phyloP scores from a whole-genome alignment of 352 stramenopile genomes.

The Globisporangium camurandrum region DNA sequence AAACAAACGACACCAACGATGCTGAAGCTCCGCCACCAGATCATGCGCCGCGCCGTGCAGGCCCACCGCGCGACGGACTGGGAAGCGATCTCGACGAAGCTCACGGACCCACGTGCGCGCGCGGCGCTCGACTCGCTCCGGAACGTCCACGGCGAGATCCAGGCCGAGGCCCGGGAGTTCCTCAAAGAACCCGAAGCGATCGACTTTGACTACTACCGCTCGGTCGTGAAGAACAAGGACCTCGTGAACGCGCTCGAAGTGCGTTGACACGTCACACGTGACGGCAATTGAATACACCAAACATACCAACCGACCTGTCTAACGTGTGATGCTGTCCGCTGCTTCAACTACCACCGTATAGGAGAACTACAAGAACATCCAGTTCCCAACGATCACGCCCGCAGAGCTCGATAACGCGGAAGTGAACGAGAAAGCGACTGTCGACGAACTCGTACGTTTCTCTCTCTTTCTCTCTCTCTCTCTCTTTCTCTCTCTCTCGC shows the following conservation, averaged over 20 bases:
- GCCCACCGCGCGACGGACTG: constrained; percentile 61
- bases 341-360: not conserved
- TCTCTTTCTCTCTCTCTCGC: not conserved
- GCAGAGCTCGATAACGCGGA: constrained; percentile 60
- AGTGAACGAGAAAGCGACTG: constrained; percentile 73
- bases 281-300: too few species aligned
- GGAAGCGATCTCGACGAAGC: constrained; percentile 61
- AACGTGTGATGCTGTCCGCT: not conserved
- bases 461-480: not conserved
- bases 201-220: constrained; percentile 84
- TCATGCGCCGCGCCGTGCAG: constrained; percentile 48
- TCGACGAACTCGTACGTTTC: constrained; percentile 55
- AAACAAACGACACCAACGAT: constrained; percentile 15
- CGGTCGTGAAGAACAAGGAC: constrained; percentile 85
- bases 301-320: not conserved
- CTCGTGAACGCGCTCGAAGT: constrained; percentile 77
- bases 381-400: constrained; percentile 71
- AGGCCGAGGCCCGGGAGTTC: constrained; percentile 58
- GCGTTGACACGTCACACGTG: not conserved
- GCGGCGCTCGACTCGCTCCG: constrained; percentile 71
- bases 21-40: constrained; percentile 71
- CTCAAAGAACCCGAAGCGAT: constrained; percentile 76
- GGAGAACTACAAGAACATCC: constrained; percentile 83
- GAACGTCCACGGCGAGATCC: constrained; percentile 72
- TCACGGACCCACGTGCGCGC: constrained; percentile 67